Evolutionary conservation across 2,329 filamentous ascomycete species (phyloP).

Genomic region (Rutstroemia sp.): DNA sequence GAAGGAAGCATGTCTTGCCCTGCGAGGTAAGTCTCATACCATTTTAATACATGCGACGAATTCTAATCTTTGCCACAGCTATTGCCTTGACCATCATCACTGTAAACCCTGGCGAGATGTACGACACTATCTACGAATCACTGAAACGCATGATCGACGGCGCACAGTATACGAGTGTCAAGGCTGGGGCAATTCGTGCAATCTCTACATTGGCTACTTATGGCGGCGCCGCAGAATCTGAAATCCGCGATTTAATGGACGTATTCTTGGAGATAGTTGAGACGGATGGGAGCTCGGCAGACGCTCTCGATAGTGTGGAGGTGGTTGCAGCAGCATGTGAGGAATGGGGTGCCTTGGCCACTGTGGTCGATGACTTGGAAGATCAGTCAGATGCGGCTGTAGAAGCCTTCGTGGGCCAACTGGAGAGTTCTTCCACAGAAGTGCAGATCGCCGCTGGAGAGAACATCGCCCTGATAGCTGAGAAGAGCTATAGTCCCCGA

Average conservation of each 20-base stretch:
- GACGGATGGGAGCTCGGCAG: conserved; percentile 57
- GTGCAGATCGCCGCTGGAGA: conserved; percentile 66
- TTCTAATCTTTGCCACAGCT: conserved; percentile 33
- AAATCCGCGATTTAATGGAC: conserved; percentile 56
- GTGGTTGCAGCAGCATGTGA: conserved; percentile 59
- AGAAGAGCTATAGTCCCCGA: conserved; percentile 46
- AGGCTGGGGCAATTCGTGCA: conserved; percentile 59
- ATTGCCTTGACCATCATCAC: conserved; percentile 58
- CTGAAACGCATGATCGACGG: conserved; percentile 54
- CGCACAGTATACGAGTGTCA: conserved; percentile 47
- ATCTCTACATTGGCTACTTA: conserved; percentile 56
- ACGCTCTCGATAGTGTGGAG: conserved; percentile 51
- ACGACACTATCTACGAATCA: conserved; percentile 46
- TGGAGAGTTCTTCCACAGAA: conserved; percentile 51
- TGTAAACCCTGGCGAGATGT: conserved; percentile 51
- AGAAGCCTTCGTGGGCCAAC: conserved; percentile 62
- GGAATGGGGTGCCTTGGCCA: conserved; percentile 62
- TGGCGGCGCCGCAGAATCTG: conserved; percentile 55
- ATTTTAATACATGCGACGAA: background rate
- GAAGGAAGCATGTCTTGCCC: conserved; percentile 53
- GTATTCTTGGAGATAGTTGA: conserved; percentile 60
- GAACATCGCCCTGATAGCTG: conserved; percentile 64
- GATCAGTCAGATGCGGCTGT: conserved; percentile 55
- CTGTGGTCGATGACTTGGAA: conserved; percentile 58
- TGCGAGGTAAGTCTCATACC: conserved; percentile 40